Conservation (phyloP, 345 rosid genomes). For the Sisymbrium altissimum region DNA sequence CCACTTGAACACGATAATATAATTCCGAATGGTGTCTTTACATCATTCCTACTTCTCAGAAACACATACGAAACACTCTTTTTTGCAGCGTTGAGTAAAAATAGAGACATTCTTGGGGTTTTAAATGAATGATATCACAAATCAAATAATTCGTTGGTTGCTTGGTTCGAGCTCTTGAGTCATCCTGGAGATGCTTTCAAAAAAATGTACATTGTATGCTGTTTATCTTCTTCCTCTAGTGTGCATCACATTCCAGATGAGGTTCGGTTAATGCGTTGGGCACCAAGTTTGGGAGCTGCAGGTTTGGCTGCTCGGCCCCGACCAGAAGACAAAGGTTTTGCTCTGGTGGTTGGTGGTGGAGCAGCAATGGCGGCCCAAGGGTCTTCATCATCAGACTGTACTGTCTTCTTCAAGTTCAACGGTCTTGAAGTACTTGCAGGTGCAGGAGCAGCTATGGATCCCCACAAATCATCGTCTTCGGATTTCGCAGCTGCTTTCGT, state of each 20-base stretch:
- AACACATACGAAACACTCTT: constrained; percentile 19
- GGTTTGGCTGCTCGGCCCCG: constrained; percentile 78
- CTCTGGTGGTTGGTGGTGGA: constrained; percentile 80
- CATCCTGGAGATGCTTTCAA: constrained; percentile 36
- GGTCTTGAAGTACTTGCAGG: constrained; percentile 69
- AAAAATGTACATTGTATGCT: constrained; percentile 45
- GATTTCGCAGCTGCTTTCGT: constrained; percentile 43
- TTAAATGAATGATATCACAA: constrained; percentile 59
- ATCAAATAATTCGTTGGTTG: constrained; percentile 32
- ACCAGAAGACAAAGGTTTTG: constrained; percentile 66
- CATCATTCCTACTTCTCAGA: constrained; percentile 24
- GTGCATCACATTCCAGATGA: constrained; percentile 56
- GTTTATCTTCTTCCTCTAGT: constrained; percentile 14
- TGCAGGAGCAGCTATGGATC: constrained; percentile 84
- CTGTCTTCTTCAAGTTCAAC: constrained; percentile 53
- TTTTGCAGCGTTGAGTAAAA: constrained; percentile 1
- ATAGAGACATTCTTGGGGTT: constrained; percentile 22
- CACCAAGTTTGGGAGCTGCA: constrained; percentile 68
- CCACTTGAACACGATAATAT: constrained; percentile 12
- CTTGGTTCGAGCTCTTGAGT: constrained; percentile 13
- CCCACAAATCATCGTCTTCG: constrained; percentile 94
- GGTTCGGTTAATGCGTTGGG: constrained; percentile 88
- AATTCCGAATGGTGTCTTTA: constrained; percentile 9
- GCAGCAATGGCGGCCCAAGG: constrained; percentile 98
- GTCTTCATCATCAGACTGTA: constrained; percentile 60